Conservation (phyloP, 805 yeast species). For the Saccharomyces paradoxus region DNA sequence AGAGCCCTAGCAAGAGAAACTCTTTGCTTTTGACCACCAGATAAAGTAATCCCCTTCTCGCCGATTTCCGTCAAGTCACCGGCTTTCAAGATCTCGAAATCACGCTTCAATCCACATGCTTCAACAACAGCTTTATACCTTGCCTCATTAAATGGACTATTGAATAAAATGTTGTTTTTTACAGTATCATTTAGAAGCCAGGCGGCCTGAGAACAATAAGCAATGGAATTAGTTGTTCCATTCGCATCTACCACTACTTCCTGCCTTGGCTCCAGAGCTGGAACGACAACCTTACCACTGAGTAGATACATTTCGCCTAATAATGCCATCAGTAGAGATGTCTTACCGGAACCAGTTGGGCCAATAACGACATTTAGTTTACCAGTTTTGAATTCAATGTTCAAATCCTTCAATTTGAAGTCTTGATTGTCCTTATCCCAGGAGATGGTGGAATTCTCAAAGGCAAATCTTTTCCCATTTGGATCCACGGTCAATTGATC, state of each 20-base stretch:
- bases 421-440: slow-evolving; percentile 53
- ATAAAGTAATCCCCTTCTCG: slow-evolving; percentile 49
- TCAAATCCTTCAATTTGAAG: slow-evolving; percentile 65
- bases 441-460: slow-evolving; percentile 63
- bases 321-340: slow-evolving; percentile 73
- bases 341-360: slow-evolving; percentile 85
- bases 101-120: slow-evolving; percentile 78
- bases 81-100: slow-evolving; percentile 68
- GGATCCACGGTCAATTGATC: slow-evolving; percentile 53
- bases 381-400: slow-evolving; percentile 54
- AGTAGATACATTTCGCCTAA: slow-evolving; percentile 79
- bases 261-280: slow-evolving; percentile 63
- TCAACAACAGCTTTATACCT: slow-evolving; percentile 67
- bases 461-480: slow-evolving; percentile 46
- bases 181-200: slow-evolving; percentile 86
- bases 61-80: slow-evolving; percentile 70
- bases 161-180: slow-evolving; percentile 67
- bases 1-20: slow-evolving; percentile 59
- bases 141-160: slow-evolving; percentile 54
- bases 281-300: slow-evolving; percentile 62
- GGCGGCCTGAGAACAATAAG: slow-evolving; percentile 85
- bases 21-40: slow-evolving; percentile 57
- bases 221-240: slow-evolving; percentile 78
- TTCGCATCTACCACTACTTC: slow-evolving; percentile 61
- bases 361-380: slow-evolving; percentile 76